Conservation (phyloP, 2,329 filamentous ascomycete species). For the Pestalotiopsis sp. region DNA sequence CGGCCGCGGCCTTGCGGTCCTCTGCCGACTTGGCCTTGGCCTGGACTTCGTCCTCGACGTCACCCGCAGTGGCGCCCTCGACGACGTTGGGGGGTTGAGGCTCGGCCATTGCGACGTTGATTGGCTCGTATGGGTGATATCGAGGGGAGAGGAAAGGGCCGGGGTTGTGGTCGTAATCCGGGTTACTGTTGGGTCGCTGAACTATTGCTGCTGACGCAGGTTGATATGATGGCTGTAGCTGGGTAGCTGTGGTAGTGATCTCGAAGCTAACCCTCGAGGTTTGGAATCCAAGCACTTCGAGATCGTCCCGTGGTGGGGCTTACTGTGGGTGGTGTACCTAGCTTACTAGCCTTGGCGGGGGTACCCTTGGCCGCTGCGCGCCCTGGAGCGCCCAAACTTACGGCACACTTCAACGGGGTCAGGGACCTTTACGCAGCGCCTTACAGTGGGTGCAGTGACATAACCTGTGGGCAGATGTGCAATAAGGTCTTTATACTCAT, state of each 20-base stretch:
- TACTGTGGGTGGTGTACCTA: not conserved
- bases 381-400: not conserved
- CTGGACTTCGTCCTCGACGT: constrained; percentile 57
- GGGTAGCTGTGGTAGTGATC: not conserved
- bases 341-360: constrained; percentile 7
- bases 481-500: not conserved
- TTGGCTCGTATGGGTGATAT: not conserved
- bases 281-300: not conserved
- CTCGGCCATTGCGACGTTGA: constrained; percentile 50
- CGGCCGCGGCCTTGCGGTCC: constrained; percentile 75
- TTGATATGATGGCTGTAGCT: not conserved
- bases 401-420: not conserved
- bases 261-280: not conserved
- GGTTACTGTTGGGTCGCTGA: not conserved
- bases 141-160: not conserved
- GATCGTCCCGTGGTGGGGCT: not conserved
- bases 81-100: constrained; percentile 58
- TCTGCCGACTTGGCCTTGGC: constrained; percentile 64
- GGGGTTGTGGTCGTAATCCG: not conserved
- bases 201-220: not conserved
- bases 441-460: not conserved
- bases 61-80: constrained; percentile 60
- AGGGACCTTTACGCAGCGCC: not conserved
- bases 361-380: not conserved
- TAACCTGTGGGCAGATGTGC: not conserved